Percentiles rank a stretch among this genome's conserved stretches.
phyloP scores from a whole-genome alignment of 2,329 filamentous ascomycete species.

The Volutella citrinella region DNA sequence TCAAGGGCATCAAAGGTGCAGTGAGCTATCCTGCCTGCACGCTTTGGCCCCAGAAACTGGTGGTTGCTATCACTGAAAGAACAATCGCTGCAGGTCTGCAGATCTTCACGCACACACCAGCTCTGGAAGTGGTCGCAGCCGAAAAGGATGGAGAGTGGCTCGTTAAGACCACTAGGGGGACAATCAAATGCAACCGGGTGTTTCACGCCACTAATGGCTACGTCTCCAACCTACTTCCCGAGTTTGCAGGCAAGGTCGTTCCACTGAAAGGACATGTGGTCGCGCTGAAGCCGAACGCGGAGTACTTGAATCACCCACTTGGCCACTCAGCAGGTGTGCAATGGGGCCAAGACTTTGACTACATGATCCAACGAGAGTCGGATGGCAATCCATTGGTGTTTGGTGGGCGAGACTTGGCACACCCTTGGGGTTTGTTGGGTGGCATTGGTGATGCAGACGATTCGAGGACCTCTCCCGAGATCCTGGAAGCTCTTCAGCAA shows the following conservation, averaged over 20 bases:
- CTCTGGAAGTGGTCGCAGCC: neutral
- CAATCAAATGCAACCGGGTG: neutral
- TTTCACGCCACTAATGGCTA: slow-evolving; percentile 2
- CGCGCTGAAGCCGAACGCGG: neutral
- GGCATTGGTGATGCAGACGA: slow-evolving; percentile 1
- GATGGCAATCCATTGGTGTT: slow-evolving; percentile 1
- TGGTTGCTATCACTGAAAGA: neutral
- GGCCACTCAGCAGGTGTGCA: neutral
- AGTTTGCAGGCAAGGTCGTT: neutral
- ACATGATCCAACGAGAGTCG: neutral
- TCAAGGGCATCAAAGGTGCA: neutral
- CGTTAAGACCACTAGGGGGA: no score
- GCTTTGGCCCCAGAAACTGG: slow-evolving; percentile 1
- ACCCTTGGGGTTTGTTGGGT: neutral
- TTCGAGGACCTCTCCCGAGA: neutral
- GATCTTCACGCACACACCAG: slow-evolving; percentile 2
- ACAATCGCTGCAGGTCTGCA: neutral
- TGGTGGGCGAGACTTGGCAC: neutral
- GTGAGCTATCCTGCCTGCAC: neutral
- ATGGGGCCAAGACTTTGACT: slow-evolving; percentile 1
- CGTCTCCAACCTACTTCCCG: neutral
- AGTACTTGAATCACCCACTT: neutral
- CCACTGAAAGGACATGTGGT: slow-evolving; percentile 1
- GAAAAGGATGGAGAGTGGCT: neutral
- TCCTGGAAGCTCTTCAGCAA: neutral